A percentile compares a stretch with the other conserved stretches of the same genome.
Conservation (phyloP, 2,329 filamentous ascomycete species). For the Talaromyces sp. region DNA sequence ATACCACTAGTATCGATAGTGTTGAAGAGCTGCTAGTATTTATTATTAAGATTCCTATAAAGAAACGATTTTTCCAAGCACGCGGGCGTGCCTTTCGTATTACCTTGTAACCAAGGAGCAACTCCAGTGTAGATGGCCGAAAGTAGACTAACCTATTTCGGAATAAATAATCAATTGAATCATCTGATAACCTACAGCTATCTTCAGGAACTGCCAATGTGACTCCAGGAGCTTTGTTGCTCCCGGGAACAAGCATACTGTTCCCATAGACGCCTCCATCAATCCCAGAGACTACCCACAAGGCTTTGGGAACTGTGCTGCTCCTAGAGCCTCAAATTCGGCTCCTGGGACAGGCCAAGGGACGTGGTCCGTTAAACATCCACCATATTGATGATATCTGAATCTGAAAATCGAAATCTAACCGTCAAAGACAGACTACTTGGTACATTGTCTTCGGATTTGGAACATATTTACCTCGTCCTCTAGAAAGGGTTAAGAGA, state of each 20-base stretch:
- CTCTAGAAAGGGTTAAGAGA: constrained; percentile 4
- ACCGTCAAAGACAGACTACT: neutral
- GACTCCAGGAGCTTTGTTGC: neutral
- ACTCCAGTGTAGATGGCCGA: too few relatives aligned
- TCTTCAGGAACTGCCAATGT: neutral
- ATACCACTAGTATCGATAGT: too few relatives aligned
- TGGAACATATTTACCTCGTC: neutral
- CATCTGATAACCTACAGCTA: neutral
- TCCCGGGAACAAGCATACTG: neutral
- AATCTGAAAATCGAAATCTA: too few relatives aligned
- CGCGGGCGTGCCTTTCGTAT: too few relatives aligned
- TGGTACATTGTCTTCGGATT: too few relatives aligned
- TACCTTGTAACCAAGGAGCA: too few relatives aligned
- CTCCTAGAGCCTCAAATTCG: neutral
- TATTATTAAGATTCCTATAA: too few relatives aligned
- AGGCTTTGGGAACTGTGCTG: constrained; percentile 6
- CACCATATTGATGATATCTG: too few relatives aligned
- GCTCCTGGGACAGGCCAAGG: neutral
- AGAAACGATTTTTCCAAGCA: too few relatives aligned
- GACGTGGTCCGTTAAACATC: neutral
- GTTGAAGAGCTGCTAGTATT: too few relatives aligned
- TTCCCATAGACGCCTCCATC: neutral
- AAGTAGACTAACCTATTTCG: too few relatives aligned
- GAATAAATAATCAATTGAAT: too few relatives aligned
- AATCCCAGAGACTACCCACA: neutral